Base-by-base conservation (phyloP, 1,284 basidiomycete species). In the Ustilago loliicola region DNA sequence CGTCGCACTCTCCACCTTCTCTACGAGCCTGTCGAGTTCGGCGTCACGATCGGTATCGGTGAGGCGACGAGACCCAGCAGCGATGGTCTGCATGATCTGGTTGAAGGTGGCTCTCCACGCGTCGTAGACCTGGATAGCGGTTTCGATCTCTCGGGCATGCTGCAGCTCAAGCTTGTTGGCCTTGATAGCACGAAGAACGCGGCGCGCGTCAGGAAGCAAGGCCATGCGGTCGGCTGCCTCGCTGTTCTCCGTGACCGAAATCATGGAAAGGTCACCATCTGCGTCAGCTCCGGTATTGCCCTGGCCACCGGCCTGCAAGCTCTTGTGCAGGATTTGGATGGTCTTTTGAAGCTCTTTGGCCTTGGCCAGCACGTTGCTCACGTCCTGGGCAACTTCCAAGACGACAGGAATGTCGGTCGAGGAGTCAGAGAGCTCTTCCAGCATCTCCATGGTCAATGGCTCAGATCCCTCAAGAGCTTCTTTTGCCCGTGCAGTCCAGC, bases 121-220 rank as follows among this genome's bases (percentile, higher is more conserved):
- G 47, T 83, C 82, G 58, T 81, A 78, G 53, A 80, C 47, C 8
- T 66, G 60, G 15, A 83, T 59, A 11, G 73, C 80, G 19, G 51
- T 58, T 19, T 66, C 67, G 32, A 83, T 59, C 3, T 75, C 76
- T 2, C 61, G 40, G 1, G 68, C 65, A 40, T 66, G 60, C 11
- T 76, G 71, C 25, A 83, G 27, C 15, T 68, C 63, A 29, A 83
- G 48, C 19, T 70, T 72, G 51, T 80, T 75, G 1, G 76, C 50
- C 55, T 59, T 64, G 60, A 66, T 59, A 5, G 73, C 73, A 2
- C 64, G 72, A 15, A 83, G 59, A 19, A 72, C 61, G 6, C 73
- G 66, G 7, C 80, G 80, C 1, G 81, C 74, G 36, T 81, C 81
- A 10, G 75, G 75, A n/a, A 77, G 66, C 52, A 77, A 53, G 7